A percentile compares a stretch with the other conserved stretches of the same genome.
phyloP scores from a whole-genome alignment of 495 filamentous ascomycete species.

The Xylaria telfairii region DNA sequence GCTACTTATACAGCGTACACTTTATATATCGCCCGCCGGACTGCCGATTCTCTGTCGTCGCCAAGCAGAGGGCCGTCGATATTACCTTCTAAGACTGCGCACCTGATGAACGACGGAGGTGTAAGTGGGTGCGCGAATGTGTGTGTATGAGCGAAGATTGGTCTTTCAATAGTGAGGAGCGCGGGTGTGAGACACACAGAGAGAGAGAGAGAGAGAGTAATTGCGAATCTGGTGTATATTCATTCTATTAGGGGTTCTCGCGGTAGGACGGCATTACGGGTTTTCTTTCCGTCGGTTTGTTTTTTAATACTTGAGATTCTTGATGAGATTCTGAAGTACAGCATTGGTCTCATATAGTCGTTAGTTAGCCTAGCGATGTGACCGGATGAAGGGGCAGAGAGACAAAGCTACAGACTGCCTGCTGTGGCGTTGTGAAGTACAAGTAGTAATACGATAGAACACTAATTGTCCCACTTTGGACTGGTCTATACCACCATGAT shows the following conservation, averaged over 20 bases:
- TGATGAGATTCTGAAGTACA: conserved; percentile 28
- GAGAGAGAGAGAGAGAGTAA: conserved; percentile 24
- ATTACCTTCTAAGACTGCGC: neutral
- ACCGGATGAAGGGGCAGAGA: conserved; percentile 11
- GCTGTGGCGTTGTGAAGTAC: conserved; percentile 32
- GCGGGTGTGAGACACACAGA: neutral
- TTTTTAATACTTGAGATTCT: conserved; percentile 42
- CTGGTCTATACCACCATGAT: neutral
- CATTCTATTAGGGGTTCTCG: conserved; percentile 44
- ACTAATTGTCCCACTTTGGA: conserved; percentile 31
- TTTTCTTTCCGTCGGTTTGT: conserved; percentile 39
- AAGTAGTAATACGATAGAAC: conserved; percentile 43
- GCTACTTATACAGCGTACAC: conserved; percentile 6
- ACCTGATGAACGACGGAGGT: neutral
- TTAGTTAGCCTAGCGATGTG: conserved; percentile 18
- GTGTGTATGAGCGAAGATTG: conserved; percentile 18
- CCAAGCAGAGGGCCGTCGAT: neutral
- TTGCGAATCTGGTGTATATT: conserved; percentile 44
- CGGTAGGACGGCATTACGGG: conserved; percentile 42
- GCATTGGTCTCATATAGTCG: conserved; percentile 22
- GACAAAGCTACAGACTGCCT: conserved; percentile 30
- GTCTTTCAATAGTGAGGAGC: conserved; percentile 8
- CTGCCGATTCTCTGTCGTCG: neutral
- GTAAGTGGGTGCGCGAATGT: neutral
- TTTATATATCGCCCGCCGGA: conserved; percentile 4